phyloP scores from a whole-genome alignment of 2,329 filamentous ascomycete genomes.

The Tolypocladium sp. region DNA sequence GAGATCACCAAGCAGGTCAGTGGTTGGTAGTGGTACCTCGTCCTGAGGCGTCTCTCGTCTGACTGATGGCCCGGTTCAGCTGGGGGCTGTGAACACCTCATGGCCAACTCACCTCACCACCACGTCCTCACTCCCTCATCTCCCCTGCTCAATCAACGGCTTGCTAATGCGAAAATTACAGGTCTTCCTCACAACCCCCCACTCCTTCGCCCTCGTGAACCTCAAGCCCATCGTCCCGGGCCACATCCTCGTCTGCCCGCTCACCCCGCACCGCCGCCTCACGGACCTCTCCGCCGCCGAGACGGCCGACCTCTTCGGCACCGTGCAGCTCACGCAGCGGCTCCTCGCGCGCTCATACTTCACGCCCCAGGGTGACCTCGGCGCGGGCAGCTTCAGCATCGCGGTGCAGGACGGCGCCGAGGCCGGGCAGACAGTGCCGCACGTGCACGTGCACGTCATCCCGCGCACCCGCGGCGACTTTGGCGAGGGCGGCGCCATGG shows the following conservation, averaged over 20 bases:
- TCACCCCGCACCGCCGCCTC: constrained; percentile 59
- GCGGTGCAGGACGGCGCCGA: constrained; percentile 89
- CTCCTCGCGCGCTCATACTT: constrained; percentile 60
- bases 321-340: constrained; percentile 71
- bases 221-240: constrained; percentile 89
- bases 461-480: constrained; percentile 55
- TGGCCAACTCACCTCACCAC: background rate
- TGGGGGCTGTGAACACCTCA: background rate
- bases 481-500: constrained; percentile 29
- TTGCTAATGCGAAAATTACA: constrained; percentile 24
- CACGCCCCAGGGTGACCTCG: constrained; percentile 20
- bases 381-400: constrained; percentile 76
- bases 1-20: constrained; percentile 65
- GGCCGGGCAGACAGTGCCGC: constrained; percentile 87
- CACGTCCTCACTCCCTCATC: background rate
- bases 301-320: constrained; percentile 73
- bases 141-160: background rate
- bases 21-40: background rate
- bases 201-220: constrained; percentile 86
- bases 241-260: constrained; percentile 84
- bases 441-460: constrained; percentile 90
- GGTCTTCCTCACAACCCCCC: constrained; percentile 77
- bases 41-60: too few relatives aligned
- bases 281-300: constrained; percentile 64
- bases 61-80: background rate